Conservation (phyloP, 2,329 filamentous ascomycete species). For the Ophiocordyceps camponoti-floridani region DNA sequence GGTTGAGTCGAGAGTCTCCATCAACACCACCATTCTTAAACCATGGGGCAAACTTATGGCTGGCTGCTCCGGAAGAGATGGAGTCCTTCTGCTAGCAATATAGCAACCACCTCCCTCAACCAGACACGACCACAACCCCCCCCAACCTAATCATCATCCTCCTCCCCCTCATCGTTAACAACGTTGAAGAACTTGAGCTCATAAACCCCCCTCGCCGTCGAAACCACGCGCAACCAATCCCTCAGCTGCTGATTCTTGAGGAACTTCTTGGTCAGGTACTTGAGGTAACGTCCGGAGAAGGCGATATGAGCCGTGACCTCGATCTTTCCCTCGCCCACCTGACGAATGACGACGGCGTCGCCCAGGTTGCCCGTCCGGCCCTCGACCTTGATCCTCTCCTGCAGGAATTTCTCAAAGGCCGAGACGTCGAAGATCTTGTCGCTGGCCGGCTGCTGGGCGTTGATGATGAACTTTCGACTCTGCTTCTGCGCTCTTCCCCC, state of each 20-base stretch:
- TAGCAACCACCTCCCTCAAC: too few species aligned
- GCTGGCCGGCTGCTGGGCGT: constrained; percentile 91
- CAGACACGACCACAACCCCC: too few species aligned
- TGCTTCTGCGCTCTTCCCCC: constrained; percentile 58
- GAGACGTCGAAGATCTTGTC: constrained; percentile 99
- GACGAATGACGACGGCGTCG: constrained; percentile 76
- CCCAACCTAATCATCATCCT: constrained; percentile 75
- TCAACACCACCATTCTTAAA: too few species aligned
- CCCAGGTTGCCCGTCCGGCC: constrained; percentile 97
- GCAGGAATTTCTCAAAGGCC: constrained; percentile 99
- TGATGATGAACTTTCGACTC: constrained; percentile 90
- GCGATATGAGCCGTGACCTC: constrained; percentile 95
- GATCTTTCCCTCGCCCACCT: constrained; percentile 91
- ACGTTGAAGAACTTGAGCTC: constrained; percentile 99
- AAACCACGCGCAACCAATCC: constrained; percentile 98
- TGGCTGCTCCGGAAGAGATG: too few species aligned
- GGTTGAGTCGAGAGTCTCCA: too few species aligned
- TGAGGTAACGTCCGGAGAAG: constrained; percentile 96
- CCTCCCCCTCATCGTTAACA: constrained; percentile 92
- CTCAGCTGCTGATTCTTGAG: constrained; percentile 99
- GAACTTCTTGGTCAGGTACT: constrained; percentile 99
- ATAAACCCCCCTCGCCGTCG: constrained; percentile 95
- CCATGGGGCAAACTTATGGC: too few species aligned
- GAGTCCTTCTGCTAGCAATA: too few species aligned
- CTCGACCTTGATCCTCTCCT: constrained; percentile 99